phyloP scores from a whole-genome alignment of 2,329 filamentous ascomycete genomes.

The Xylaria sp. region DNA sequence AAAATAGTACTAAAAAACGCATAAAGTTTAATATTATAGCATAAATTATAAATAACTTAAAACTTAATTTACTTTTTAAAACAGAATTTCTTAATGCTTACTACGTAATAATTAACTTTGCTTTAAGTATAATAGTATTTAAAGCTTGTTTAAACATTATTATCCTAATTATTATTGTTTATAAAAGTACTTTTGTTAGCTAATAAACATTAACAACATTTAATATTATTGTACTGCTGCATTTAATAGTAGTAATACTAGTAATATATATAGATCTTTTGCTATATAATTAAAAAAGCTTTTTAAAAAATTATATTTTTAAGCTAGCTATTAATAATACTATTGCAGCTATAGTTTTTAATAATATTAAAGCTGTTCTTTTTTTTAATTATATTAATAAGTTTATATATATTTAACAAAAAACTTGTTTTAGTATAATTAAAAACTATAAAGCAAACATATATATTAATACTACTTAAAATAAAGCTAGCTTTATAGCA shows the following conservation, averaged over 20 bases:
- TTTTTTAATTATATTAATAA: background rate
- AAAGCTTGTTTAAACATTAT: too few species aligned
- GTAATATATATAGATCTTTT: background rate
- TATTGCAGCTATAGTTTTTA: background rate
- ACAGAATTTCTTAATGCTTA: too few species aligned
- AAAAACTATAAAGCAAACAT: background rate
- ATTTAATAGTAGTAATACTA: too few species aligned
- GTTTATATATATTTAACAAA: background rate
- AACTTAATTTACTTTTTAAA: too few species aligned
- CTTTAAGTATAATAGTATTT: too few species aligned
- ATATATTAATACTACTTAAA: background rate
- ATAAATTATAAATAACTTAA: too few species aligned
- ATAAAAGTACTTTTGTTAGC: too few species aligned
- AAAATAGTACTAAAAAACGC: too few species aligned
- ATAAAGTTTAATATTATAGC: too few species aligned
- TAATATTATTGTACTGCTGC: background rate
- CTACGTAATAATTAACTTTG: too few species aligned
- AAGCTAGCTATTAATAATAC: background rate
- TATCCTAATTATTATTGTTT: too few species aligned
- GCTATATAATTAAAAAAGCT: background rate
- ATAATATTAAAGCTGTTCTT: too few species aligned
- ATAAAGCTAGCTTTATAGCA: background rate
- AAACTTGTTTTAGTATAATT: background rate
- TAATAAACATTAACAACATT: background rate
- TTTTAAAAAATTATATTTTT: background rate